phyloP scores from a whole-genome alignment of 2,329 filamentous ascomycete species.

The Fusarium sp. region DNA sequence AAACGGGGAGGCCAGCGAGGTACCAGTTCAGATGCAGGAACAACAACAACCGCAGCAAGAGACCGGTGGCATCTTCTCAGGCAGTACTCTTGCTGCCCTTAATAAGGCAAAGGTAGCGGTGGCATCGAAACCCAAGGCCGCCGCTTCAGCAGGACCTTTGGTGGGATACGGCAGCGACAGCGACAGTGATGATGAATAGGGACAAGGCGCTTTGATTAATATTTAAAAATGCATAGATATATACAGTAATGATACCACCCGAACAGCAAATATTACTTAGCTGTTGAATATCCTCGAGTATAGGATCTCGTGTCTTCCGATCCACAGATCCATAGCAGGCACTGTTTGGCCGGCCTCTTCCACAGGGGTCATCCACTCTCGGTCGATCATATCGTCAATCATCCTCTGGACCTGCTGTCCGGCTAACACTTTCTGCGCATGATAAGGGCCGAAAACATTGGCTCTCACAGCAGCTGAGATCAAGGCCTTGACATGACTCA shows the following conservation, averaged over 20 bases:
- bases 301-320: conserved; percentile 83
- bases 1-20: conserved; percentile 61
- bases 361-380: conserved; percentile 68
- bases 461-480: conserved; percentile 81
- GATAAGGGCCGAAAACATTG: conserved; percentile 83
- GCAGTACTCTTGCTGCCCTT: conserved; percentile 83
- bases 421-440: conserved; percentile 79
- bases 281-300: conserved; percentile 92
- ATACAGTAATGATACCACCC: conserved; percentile 49
- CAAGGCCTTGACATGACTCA: conserved; percentile 81
- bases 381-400: conserved; percentile 68
- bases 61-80: conserved; percentile 78
- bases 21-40: conserved; percentile 43
- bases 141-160: conserved; percentile 73
- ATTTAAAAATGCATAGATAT: conserved; percentile 43
- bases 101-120: conserved; percentile 68
- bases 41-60: conserved; percentile 55
- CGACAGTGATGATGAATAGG: conserved; percentile 78
- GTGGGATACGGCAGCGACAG: conserved; percentile 93
- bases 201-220: conserved; percentile 44
- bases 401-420: conserved; percentile 66
- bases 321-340: conserved; percentile 84
- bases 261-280: conserved; percentile 52
- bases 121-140: conserved; percentile 65
- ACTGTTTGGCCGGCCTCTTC: conserved; percentile 80